phyloP scores from a whole-genome alignment of 148 eudicot species.

The Rhododendron mucronatum region DNA sequence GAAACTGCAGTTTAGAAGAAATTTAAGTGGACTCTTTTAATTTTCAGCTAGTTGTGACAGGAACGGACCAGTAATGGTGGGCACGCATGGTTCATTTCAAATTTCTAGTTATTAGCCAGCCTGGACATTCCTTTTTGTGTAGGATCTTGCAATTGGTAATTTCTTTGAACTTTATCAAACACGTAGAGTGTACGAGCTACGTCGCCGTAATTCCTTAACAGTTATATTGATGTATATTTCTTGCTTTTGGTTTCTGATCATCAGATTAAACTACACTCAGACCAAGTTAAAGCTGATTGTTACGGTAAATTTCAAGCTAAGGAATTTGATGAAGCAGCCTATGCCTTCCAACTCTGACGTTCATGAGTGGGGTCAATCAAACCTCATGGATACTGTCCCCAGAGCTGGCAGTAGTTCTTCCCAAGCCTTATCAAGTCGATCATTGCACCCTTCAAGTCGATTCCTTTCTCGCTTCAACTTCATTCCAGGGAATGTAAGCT shows the following conservation, averaged over 20 bases:
- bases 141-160: background rate
- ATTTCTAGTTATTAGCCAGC: background rate
- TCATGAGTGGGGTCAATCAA: constrained; percentile 56
- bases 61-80: background rate
- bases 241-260: constrained; percentile 37
- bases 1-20: no score
- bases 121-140: background rate
- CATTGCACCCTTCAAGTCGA: constrained; percentile 48
- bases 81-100: background rate
- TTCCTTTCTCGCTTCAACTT: constrained; percentile 79
- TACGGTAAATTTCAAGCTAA: constrained; percentile 41
- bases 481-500: constrained; percentile 73
- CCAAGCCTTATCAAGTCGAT: constrained; percentile 43
- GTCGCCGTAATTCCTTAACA: background rate
- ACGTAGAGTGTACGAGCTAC: background rate
- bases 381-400: constrained; percentile 24
- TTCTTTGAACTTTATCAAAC: background rate
- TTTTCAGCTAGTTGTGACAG: background rate
- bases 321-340: constrained; percentile 36
- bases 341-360: constrained; percentile 37
- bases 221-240: constrained; percentile 8
- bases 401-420: constrained; percentile 49
- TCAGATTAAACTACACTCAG: constrained; percentile 28
- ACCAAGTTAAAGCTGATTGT: constrained; percentile 43
- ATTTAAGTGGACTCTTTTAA: background rate